These are phyloP conservation scores for Lentinula novae-zelandiae DNA, from an alignment of 1,284 basidiomycete species.

Conservation along the genomic window DNA sequence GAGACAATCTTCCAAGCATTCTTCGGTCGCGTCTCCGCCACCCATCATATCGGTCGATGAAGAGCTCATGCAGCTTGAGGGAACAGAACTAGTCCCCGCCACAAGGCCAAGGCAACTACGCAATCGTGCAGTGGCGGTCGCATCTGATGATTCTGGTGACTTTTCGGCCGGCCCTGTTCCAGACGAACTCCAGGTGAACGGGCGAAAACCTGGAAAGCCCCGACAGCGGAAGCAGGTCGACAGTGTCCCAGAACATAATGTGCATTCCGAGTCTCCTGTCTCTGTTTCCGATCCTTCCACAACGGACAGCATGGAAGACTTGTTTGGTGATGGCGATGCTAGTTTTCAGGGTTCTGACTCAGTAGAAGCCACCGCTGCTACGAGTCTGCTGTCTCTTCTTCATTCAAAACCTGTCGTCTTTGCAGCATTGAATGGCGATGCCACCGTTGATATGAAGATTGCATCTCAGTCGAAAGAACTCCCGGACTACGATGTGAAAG, in stretches of 20 bases:
- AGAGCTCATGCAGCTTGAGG: neutral
- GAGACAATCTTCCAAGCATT: neutral
- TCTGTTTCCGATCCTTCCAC: neutral
- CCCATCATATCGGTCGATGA: neutral
- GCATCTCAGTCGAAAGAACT: neutral
- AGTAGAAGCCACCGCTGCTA: slow-evolving; percentile 7
- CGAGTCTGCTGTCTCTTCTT: slow-evolving; percentile 4
- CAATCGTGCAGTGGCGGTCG: neutral
- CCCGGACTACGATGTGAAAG: neutral
- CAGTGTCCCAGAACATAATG: slow-evolving; percentile 33
- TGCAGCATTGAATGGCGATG: neutral
- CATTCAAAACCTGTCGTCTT: slow-evolving; percentile 15
- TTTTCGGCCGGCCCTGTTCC: neutral
- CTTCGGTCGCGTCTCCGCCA: neutral
- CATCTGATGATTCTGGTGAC: neutral
- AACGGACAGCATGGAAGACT: neutral
- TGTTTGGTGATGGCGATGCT: neutral
- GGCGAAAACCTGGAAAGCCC: slow-evolving; percentile 19
- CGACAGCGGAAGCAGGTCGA: slow-evolving; percentile 48
- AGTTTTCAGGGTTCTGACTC: neutral
- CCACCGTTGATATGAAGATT: neutral
- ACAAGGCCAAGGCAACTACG: slow-evolving; percentile 1
- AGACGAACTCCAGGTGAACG: neutral
- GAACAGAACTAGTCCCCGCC: neutral
- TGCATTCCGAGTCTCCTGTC: neutral